Evolutionary conservation across 176 grass and related monocot genomes (phyloP).

Genomic region (Oryza glumipatula): DNA sequence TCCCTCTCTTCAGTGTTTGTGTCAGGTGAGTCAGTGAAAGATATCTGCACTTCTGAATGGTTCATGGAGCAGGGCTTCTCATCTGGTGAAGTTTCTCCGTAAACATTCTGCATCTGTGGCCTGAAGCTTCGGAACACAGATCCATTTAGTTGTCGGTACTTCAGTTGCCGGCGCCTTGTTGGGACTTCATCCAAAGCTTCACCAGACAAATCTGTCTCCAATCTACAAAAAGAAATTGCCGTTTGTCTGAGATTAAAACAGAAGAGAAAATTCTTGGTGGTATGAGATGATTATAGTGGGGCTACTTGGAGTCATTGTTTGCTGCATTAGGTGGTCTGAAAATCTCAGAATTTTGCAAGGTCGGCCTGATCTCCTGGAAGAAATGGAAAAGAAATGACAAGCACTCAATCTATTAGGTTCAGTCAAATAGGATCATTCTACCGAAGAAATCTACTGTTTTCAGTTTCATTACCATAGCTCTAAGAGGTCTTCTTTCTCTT

Average conservation of each 20-base stretch:
- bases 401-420: slow-evolving; percentile 1
- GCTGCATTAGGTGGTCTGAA: slow-evolving; percentile 39
- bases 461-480: slow-evolving; percentile 63
- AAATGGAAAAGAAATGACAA: slow-evolving; percentile 38
- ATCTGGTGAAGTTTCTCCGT: slow-evolving; percentile 49
- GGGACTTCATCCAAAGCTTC: slow-evolving; percentile 46
- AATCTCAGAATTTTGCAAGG: slow-evolving; percentile 60
- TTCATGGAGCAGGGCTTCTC: slow-evolving; percentile 42
- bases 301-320: slow-evolving; percentile 53
- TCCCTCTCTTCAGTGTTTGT: slow-evolving; percentile 58
- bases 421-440: background rate
- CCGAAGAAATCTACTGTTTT: slow-evolving; percentile 6
- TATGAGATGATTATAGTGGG: slow-evolving; percentile 14
- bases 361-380: slow-evolving; percentile 61
- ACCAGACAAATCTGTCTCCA: slow-evolving; percentile 30
- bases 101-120: slow-evolving; percentile 53
- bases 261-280: background rate
- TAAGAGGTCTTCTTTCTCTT: slow-evolving; percentile 57
- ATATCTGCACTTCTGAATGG: slow-evolving; percentile 46
- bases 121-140: slow-evolving; percentile 43
- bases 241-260: slow-evolving; percentile 22
- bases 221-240: slow-evolving; percentile 46
- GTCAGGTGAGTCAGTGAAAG: slow-evolving; percentile 49
- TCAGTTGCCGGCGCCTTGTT: slow-evolving; percentile 47
- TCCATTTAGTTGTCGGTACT: slow-evolving; percentile 57